phyloP scores from a whole-genome alignment of 1,284 basidiomycete species.

The Leccinum subatratum region DNA sequence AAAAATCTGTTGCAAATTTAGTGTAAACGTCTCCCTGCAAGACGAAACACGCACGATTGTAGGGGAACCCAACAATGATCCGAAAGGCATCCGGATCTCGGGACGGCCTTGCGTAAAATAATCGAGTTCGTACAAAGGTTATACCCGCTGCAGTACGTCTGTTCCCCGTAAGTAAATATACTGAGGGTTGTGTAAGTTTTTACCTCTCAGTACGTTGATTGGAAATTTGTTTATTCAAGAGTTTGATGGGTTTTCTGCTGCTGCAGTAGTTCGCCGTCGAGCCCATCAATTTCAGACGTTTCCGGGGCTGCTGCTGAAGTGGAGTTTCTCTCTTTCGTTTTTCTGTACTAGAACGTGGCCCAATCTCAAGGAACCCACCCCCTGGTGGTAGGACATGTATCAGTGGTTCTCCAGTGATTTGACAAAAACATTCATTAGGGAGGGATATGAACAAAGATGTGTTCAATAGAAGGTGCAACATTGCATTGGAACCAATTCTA shows the following conservation, averaged over 20 bases:
- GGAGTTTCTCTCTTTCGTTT: conserved; percentile 28
- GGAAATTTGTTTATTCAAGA: conserved; percentile 4
- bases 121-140: conserved; percentile 47
- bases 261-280: conserved; percentile 3
- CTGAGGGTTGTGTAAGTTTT: too few relatives aligned
- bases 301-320: conserved; percentile 22
- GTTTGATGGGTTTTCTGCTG: conserved; percentile 7
- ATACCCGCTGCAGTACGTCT: conserved; percentile 53
- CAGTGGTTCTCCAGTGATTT: conserved; percentile 70
- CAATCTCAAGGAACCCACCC: conserved; percentile 14
- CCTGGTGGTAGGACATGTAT: conserved; percentile 38
- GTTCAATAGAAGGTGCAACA: conserved; percentile 70
- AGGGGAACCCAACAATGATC: conserved; percentile 63
- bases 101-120: conserved; percentile 67
- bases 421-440: conserved; percentile 76
- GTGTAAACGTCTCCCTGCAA: background rate
- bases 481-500: conserved; percentile 67
- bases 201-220: conserved; percentile 25
- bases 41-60: conserved; percentile 51
- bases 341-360: conserved; percentile 4
- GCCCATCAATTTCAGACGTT: conserved; percentile 22
- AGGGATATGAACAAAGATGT: conserved; percentile 70
- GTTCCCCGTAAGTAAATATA: conserved; percentile 15
- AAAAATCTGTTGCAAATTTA: conserved; percentile 45
- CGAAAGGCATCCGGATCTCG: conserved; percentile 42